Conservation (phyloP, 106 monocot genomes). For the Allium sativum region DNA sequence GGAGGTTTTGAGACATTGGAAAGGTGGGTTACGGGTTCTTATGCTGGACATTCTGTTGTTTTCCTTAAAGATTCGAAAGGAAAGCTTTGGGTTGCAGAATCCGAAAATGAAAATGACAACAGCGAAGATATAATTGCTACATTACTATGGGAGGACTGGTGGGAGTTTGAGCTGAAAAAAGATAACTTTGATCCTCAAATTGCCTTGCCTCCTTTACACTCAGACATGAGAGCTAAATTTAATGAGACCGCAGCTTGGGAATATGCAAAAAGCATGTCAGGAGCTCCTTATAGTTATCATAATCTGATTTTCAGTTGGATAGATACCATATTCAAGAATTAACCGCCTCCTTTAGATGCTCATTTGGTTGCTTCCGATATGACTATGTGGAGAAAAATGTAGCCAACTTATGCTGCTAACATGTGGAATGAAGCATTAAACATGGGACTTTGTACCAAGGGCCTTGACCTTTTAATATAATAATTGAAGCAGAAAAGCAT, state of each 20-base stretch:
- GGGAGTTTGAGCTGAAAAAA: conserved; percentile 55
- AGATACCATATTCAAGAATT: conserved; percentile 61
- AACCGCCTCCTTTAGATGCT: conserved; percentile 67
- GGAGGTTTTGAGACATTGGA: conserved; percentile 95
- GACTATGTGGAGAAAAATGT: conserved; percentile 83
- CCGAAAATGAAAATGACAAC: conserved; percentile 85
- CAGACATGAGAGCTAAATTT: conserved; percentile 59
- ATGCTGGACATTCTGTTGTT: conserved; percentile 83
- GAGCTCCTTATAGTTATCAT: conserved; percentile 72
- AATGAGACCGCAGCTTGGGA: conserved; percentile 76
- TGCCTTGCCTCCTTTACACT: conserved; percentile 64
- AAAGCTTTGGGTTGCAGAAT: conserved; percentile 91
- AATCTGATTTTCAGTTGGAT: conserved; percentile 96
- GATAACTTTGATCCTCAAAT: conserved; percentile 79
- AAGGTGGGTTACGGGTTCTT: conserved; percentile 95
- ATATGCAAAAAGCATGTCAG: conserved; percentile 66
- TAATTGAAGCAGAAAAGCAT: conserved; percentile 73
- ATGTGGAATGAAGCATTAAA: conserved; percentile 98
- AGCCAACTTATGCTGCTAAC: conserved; percentile 81
- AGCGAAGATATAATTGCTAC: conserved; percentile 69
- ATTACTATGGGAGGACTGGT: conserved; percentile 83
- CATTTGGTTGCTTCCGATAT: conserved; percentile 93
- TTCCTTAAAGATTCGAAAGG: conserved; percentile 85
- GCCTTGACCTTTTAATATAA: conserved; percentile 63
- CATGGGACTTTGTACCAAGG: conserved; percentile 78